Percentiles rank a stretch among this genome's conserved stretches.
Evolutionary conservation across 2,329 filamentous ascomycete genomes (phyloP).

Genomic region (Colletotrichum sublineola): DNA sequence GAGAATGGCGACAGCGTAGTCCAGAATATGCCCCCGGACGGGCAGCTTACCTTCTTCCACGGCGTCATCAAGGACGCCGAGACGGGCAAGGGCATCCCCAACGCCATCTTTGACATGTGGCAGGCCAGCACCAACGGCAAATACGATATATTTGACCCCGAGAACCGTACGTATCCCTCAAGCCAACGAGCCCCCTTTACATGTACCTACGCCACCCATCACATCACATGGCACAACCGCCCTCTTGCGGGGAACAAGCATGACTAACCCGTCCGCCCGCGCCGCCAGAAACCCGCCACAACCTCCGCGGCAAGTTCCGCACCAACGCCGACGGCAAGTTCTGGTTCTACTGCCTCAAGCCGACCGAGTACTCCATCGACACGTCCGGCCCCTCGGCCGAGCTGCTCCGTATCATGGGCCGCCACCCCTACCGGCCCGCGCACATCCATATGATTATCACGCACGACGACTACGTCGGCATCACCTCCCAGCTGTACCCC

Average conservation of each 20-base stretch:
- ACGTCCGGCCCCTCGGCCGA: conserved; percentile 59
- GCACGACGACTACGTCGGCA: conserved; percentile 68
- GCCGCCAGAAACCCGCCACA: conserved; percentile 64
- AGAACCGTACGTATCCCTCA: conserved; percentile 53
- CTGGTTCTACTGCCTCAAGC: conserved; percentile 73
- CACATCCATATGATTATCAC: conserved; percentile 52
- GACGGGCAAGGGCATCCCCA: conserved; percentile 47
- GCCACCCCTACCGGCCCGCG: conserved; percentile 46
- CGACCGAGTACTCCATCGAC: conserved; percentile 73
- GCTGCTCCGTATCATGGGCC: conserved; percentile 45
- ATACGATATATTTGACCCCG: conserved; percentile 74
- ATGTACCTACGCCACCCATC: no score
- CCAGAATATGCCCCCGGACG: conserved; percentile 39
- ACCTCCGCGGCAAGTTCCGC: conserved; percentile 74
- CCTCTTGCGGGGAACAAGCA: no score
- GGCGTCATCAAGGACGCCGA: conserved; percentile 43
- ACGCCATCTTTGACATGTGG: conserved; percentile 72
- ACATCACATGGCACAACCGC: no score
- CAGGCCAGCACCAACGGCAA: conserved; percentile 70
- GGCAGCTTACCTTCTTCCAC: conserved; percentile 40
- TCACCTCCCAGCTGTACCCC: conserved; percentile 78
- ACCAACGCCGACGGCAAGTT: conserved; percentile 72
- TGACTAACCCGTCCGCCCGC: no score
- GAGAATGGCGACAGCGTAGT: conserved; percentile 40
- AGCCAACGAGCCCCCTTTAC: no score